phyloP scores from a whole-genome alignment of 768 basidiomycete genomes.

The Suillus luteus region DNA sequence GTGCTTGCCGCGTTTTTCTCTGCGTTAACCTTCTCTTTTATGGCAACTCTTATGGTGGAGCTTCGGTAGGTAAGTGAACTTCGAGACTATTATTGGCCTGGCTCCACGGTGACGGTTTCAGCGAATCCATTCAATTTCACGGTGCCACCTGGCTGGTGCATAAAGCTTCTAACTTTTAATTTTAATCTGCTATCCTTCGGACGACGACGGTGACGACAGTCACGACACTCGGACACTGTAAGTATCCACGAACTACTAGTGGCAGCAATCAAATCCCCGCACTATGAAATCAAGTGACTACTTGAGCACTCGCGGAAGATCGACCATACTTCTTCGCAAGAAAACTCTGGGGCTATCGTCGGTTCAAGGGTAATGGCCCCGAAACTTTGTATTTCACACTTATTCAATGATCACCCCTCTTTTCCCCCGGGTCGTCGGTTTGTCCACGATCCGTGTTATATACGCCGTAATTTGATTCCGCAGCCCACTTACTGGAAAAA shows the following conservation, averaged over 20 bases:
- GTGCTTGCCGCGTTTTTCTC: neutral
- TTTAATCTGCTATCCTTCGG: neutral
- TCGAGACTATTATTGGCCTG: neutral
- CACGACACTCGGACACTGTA: neutral
- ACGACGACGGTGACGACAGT: neutral
- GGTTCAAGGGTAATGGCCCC: neutral
- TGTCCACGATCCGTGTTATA: neutral
- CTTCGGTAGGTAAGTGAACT: neutral
- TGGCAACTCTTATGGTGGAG: neutral
- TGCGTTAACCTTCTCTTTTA: neutral
- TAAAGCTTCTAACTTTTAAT: neutral
- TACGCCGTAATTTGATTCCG: neutral
- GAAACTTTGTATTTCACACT: neutral
- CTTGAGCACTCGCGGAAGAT: neutral
- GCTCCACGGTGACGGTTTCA: neutral
- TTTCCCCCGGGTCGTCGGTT: neutral
- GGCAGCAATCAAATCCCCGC: neutral
- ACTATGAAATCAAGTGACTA: neutral
- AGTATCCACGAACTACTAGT: neutral
- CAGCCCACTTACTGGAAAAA: neutral
- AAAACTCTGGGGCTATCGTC: neutral
- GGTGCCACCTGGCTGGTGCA: neutral
- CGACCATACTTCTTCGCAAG: neutral
- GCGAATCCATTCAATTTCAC: neutral
- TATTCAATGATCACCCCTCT: neutral